These are phyloP conservation scores for Colletotrichum cordylinicola DNA, from an alignment of 2,329 filamentous ascomycete genomes.

Conservation along the genomic window DNA sequence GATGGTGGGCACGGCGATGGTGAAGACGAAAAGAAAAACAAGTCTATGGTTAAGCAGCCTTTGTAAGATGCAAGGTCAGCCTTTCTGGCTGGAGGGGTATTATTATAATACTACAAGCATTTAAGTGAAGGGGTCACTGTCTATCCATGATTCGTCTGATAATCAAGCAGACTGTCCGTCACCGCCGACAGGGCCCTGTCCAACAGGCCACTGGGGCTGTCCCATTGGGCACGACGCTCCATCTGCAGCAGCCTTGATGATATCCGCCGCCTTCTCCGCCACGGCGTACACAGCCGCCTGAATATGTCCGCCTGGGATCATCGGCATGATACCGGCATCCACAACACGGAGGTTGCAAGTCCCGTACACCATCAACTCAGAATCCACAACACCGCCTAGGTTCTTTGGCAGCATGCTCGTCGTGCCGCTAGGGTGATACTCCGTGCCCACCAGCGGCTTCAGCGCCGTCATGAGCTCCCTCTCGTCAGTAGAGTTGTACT, in stretches of 20 bases:
- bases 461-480: conserved; percentile 31
- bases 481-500: conserved; percentile 25
- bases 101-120: background rate
- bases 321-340: conserved; percentile 55
- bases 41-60: background rate
- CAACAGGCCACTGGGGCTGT: background rate
- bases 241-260: conserved; percentile 41
- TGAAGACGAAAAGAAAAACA: background rate
- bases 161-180: background rate
- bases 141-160: background rate
- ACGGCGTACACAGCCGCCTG: conserved; percentile 60
- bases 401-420: conserved; percentile 50
- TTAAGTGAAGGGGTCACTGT: background rate
- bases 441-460: conserved; percentile 40
- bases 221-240: background rate
- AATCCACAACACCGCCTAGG: conserved; percentile 51
- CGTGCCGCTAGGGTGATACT: conserved; percentile 49
- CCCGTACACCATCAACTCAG: conserved; percentile 50
- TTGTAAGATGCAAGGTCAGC: background rate
- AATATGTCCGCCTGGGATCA: conserved; percentile 53
- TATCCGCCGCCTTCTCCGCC: conserved; percentile 56
- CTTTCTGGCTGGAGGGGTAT: background rate
- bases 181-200: background rate
- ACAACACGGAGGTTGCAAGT: conserved; percentile 52
- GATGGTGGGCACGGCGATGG: background rate